These are phyloP conservation scores for Fusarium keratoplasticum DNA, from an alignment of 2,329 filamentous ascomycete species.

Conservation along the genomic window DNA sequence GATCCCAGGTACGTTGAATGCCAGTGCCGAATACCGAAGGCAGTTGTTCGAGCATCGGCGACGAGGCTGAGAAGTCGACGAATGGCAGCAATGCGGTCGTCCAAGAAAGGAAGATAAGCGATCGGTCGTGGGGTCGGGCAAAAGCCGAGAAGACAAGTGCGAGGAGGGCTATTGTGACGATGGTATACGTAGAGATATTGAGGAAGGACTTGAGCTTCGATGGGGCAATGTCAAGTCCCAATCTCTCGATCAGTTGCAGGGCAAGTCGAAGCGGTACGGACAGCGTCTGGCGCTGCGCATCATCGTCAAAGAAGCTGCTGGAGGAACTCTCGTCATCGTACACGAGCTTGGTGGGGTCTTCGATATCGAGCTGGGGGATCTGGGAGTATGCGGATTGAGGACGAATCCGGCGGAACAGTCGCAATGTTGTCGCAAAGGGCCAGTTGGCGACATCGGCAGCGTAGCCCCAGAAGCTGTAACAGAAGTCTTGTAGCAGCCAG, in stretches of 20 bases:
- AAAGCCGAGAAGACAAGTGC: conserved; percentile 35
- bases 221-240: neutral
- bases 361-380: conserved; percentile 42
- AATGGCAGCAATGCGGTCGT: conserved; percentile 49
- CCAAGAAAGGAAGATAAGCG: conserved; percentile 52
- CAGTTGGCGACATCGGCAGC: conserved; percentile 43
- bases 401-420: conserved; percentile 9
- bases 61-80: conserved; percentile 47
- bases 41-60: conserved; percentile 42
- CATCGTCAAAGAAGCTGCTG: neutral
- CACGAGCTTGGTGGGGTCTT: conserved; percentile 2
- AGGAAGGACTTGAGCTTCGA: neutral
- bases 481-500: conserved; percentile 44
- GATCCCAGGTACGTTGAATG: conserved; percentile 44
- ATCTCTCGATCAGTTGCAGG: neutral
- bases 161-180: conserved; percentile 5
- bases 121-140: conserved; percentile 45
- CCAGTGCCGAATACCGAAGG: conserved; percentile 34
- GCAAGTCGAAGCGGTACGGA: neutral
- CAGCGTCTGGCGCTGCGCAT: neutral
- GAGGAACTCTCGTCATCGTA: neutral
- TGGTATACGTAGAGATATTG: neutral
- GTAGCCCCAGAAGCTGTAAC: conserved; percentile 32
- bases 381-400: conserved; percentile 24
- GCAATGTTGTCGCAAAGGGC: conserved; percentile 28